These are phyloP conservation scores for Irpex sp. DNA, from an alignment of 1,284 basidiomycete genomes.

Conservation along the genomic window DNA sequence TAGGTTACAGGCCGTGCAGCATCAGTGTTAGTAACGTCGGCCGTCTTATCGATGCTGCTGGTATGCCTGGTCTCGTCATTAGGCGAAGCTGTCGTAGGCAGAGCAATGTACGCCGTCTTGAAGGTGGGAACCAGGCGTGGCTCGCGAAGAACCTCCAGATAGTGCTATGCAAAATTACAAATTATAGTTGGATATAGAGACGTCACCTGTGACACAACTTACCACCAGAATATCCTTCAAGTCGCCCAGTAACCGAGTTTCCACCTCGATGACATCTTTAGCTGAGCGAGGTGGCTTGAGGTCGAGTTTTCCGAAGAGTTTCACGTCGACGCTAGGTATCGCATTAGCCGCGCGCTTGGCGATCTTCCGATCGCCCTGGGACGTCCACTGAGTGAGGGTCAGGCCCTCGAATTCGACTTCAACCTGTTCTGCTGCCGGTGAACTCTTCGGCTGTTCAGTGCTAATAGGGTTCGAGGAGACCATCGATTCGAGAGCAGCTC, in stretches of 20 bases:
- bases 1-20: not conserved
- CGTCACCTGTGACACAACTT: no score
- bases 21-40: not conserved
- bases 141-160: no score
- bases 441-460: not conserved
- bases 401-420: constrained; percentile 2
- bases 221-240: no score
- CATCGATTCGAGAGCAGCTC: constrained; percentile 2
- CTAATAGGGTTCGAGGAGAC: not conserved
- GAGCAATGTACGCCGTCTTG: no score
- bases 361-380: constrained; percentile 9
- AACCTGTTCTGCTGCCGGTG: not conserved
- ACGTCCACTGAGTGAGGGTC: not conserved
- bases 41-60: no score
- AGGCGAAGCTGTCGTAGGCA: no score
- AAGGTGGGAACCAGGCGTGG: no score
- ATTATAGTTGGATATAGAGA: no score
- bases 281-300: constrained; percentile 21
- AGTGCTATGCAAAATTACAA: no score
- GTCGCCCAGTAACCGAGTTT: not conserved
- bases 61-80: not conserved
- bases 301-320: constrained; percentile 25
- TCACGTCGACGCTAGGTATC: constrained; percentile 15
- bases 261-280: constrained; percentile 20
- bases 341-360: constrained; percentile 3